phyloP scores from a whole-genome alignment of 495 filamentous ascomycete genomes.

The Aspergillus kassunensis region DNA sequence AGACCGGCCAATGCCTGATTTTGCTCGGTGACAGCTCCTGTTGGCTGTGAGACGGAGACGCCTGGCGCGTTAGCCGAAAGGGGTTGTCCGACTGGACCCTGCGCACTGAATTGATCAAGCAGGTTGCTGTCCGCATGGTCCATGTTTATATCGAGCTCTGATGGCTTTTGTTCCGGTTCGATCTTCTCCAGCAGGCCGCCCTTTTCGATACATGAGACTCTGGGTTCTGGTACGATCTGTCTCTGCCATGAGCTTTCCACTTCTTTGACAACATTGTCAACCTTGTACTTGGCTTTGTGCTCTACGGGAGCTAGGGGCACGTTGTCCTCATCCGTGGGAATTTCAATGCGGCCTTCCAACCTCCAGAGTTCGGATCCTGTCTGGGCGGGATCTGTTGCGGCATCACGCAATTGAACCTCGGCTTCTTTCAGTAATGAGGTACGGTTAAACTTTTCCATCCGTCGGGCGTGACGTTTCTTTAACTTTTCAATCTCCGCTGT shows the following conservation, averaged over 20 bases:
- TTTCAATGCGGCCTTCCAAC: constrained; percentile 55
- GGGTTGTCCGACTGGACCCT: constrained; percentile 8
- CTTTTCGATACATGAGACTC: constrained; percentile 63
- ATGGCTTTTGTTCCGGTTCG: constrained; percentile 43
- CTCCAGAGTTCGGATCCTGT: constrained; percentile 58
- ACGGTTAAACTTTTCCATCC: constrained; percentile 68
- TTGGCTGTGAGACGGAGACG: constrained; percentile 18
- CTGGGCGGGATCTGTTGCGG: constrained; percentile 47
- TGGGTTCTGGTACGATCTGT: constrained; percentile 53
- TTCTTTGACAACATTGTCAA: constrained; percentile 58
- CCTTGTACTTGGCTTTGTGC: constrained; percentile 46
- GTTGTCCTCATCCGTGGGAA: constrained; percentile 49
- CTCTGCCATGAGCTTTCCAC: constrained; percentile 55
- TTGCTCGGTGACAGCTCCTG: constrained; percentile 10
- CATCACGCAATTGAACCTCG: constrained; percentile 52
- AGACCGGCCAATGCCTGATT: constrained; percentile 9
- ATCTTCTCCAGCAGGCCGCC: constrained; percentile 66
- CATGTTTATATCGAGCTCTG: constrained; percentile 63
- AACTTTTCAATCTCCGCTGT: constrained; percentile 77
- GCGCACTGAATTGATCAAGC: constrained; percentile 55
- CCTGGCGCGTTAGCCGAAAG: constrained; percentile 4
- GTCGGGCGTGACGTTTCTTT: constrained; percentile 69
- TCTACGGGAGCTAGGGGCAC: constrained; percentile 32
- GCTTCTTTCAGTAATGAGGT: constrained; percentile 60
- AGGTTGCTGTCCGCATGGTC: constrained; percentile 55